Base-by-base conservation (phyloP, 257 asterid species). In the Scutellaria barbata region DNA sequence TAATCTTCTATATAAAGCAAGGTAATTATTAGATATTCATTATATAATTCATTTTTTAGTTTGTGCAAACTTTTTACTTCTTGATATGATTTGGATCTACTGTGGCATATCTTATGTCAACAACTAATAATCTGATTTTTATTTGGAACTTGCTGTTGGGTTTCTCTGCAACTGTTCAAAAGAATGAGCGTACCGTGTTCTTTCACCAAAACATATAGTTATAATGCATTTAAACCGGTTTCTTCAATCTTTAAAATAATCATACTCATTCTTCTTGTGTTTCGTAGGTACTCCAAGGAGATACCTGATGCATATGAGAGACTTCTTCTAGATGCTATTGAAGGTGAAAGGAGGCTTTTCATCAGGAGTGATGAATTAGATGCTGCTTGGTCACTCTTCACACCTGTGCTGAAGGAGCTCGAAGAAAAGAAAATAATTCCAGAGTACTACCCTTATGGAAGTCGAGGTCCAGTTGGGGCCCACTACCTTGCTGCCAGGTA, bases 271-370 rank as follows among this genome's bases (percentile, higher is more conserved):
- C 7, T 37, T 63, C 25, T n/a, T 35, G 13, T 75, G 69, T 43
- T 64, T 58, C 76, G 30, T 18, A 94, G 99, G 61, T 94, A 94
- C 89, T 74, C 90, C 0, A 91, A 86, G 81, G 99, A 91, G 90
- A 94, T 94, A 66, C 99, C 99, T 0, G 97, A 91, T 85, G 99
- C 99, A 39, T 94, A 94, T 17, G 99, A 91, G 83, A 84, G 97
- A 69, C 96, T 94, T 37, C 89, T 94, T 61, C 88, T 94, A 13
- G 99, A 94, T 48, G 97, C 99, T 12, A 72, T 91, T 22, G 99
- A 90, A 82, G 99, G 99, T 1, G 99, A 94, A 68, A 81, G 96
- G 84, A 83, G 99, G 81, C 96, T 94, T 16, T 94, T 94, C 85
- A 94, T 94, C 8, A 81, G 97, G 68, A 94, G 99, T 33, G 99